Evolutionary conservation across 2,329 filamentous ascomycete species (phyloP).

Genomic region (Colletotrichum sp.): DNA sequence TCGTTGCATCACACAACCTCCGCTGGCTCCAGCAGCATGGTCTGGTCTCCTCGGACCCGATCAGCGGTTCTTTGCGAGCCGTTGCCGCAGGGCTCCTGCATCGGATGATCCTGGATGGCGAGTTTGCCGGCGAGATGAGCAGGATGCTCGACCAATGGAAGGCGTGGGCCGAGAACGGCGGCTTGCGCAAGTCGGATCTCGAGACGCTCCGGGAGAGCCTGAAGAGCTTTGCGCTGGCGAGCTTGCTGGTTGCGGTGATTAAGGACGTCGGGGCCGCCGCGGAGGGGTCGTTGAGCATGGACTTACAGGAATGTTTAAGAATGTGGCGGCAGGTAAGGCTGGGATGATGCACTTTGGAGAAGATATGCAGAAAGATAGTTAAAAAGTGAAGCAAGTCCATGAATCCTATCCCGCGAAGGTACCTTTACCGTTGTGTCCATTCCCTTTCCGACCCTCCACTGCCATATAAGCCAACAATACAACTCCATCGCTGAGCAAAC

Average conservation of each 20-base stretch:
- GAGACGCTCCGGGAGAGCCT: conserved; percentile 37
- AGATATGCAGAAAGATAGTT: background rate
- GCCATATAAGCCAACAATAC: background rate
- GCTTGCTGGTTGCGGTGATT: conserved; percentile 52
- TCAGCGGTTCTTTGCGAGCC: conserved; percentile 36
- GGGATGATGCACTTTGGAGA: conserved; percentile 35
- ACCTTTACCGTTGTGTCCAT: background rate
- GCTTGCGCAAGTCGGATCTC: conserved; percentile 54
- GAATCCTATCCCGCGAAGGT: background rate
- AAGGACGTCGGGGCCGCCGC: conserved; percentile 47
- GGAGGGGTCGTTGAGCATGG: conserved; percentile 54
- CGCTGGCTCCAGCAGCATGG: conserved; percentile 41
- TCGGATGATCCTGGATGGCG: conserved; percentile 55
- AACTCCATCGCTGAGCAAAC: conserved; percentile 5
- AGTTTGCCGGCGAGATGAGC: conserved; percentile 45
- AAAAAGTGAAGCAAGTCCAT: background rate
- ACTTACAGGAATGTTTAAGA: conserved; percentile 59
- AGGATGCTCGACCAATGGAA: conserved; percentile 53
- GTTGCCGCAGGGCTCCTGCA: conserved; percentile 52
- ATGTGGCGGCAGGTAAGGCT: conserved; percentile 59
- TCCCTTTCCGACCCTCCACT: background rate
- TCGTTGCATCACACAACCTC: conserved; percentile 49
- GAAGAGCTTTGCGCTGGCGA: conserved; percentile 51
- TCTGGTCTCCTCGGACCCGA: conserved; percentile 17
- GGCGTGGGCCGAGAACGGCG: conserved; percentile 59